Percentiles rank a stretch among this genome's conserved stretches.
Evolutionary conservation across 306 rosid species (phyloP).

Genomic region (Vigna hirtella): DNA sequence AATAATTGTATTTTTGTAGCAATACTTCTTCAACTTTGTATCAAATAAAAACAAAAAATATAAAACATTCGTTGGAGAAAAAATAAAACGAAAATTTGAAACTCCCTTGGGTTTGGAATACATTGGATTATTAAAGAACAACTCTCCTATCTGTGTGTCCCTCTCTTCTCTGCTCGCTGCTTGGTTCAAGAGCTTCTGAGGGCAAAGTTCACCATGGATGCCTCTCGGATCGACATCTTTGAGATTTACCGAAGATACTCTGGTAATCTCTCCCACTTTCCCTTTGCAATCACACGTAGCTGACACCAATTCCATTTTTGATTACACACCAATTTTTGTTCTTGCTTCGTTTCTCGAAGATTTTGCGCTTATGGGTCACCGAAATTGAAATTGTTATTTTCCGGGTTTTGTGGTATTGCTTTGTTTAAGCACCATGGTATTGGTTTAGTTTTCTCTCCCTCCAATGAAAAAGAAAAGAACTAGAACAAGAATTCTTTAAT

Average conservation of each 20-base stretch:
- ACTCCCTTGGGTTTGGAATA: not conserved
- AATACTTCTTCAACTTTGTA: no score
- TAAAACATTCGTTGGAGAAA: not conserved
- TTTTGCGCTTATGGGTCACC: not conserved
- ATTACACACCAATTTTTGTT: not conserved
- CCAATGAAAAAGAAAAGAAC: not conserved
- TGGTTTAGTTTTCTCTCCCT: not conserved
- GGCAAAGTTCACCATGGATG: slow-evolving; percentile 62
- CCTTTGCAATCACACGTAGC: not conserved
- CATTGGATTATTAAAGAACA: not conserved
- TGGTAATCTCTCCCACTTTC: slow-evolving; percentile 51
- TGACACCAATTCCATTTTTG: slow-evolving; percentile 9
- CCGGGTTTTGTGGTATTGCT: slow-evolving; percentile 33
- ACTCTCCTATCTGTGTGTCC: not conserved
- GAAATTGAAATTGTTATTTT: not conserved
- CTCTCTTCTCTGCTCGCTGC: slow-evolving; percentile 38
- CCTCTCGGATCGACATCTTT: slow-evolving; percentile 62
- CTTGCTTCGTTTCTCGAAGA: not conserved
- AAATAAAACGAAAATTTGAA: not conserved
- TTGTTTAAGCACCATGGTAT: slow-evolving; percentile 11
- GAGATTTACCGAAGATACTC: slow-evolving; percentile 75
- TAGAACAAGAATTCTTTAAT: not conserved
- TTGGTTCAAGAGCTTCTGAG: slow-evolving; percentile 43
- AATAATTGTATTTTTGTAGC: no score
- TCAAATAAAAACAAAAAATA: not conserved